A percentile compares a stretch with the other conserved stretches of the same genome.
Conservation (phyloP, 139 green algal species). For the Haematococcus sp. region DNA sequence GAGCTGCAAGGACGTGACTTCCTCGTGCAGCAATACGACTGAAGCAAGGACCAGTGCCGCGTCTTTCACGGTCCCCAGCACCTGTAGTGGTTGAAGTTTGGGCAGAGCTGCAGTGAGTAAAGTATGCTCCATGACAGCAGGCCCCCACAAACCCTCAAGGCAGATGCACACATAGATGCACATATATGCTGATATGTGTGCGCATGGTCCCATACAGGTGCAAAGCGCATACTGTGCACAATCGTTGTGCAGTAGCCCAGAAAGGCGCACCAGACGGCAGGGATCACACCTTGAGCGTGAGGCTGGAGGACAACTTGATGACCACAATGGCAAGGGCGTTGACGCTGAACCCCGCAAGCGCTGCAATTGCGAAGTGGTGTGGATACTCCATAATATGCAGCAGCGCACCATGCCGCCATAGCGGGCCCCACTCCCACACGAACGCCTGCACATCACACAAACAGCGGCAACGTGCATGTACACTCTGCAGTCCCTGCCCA, state of each 20-base stretch:
- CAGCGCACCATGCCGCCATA: background rate
- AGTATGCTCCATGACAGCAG: too few species aligned
- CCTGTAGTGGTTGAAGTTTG: conserved; percentile 18
- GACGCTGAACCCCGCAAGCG: background rate
- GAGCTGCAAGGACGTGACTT: conserved; percentile 44
- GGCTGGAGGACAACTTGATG: conserved; percentile 59
- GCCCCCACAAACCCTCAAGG: too few species aligned
- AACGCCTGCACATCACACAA: background rate
- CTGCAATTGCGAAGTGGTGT: background rate
- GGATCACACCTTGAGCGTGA: conserved; percentile 62
- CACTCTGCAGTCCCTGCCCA: background rate
- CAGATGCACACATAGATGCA: too few species aligned
- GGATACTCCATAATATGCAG: background rate
- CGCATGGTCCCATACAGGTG: too few species aligned
- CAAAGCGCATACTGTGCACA: too few species aligned
- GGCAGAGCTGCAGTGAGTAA: too few species aligned
- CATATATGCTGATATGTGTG: too few species aligned
- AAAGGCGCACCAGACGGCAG: too few species aligned
- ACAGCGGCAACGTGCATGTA: background rate
- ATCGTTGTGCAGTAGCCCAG: too few species aligned
- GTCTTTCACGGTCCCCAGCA: conserved; percentile 83
- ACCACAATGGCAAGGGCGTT: conserved; percentile 10
- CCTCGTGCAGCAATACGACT: conserved; percentile 64
- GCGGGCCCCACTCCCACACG: background rate
- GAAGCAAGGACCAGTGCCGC: conserved; percentile 69